Percentiles rank a stretch among this genome's conserved stretches.
Conservation (phyloP, 148 eudicot genomes). For the Talinum fruticosum region DNA sequence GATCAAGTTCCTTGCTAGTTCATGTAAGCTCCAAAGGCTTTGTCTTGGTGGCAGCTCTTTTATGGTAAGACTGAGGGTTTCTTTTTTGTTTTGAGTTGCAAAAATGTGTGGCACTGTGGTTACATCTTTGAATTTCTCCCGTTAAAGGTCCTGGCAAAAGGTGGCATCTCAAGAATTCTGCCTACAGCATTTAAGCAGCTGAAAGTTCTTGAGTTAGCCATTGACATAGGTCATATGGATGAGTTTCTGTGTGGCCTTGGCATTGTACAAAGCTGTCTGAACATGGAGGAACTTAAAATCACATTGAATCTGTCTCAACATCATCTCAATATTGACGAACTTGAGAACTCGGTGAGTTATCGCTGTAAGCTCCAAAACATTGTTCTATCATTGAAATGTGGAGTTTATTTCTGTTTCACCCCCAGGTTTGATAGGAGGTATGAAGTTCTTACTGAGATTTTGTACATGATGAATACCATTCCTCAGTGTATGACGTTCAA, state of each 20-base stretch:
- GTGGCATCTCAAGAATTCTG: neutral
- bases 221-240: neutral
- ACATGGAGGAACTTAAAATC: neutral
- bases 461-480: neutral
- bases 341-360: neutral
- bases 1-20: constrained; percentile 1
- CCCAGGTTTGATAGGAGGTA: no score
- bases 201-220: neutral
- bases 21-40: neutral
- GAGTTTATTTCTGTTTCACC: no score
- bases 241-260: neutral
- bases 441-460: no score
- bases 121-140: neutral
- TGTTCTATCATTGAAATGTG: no score
- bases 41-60: neutral
- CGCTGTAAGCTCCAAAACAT: no score
- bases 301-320: neutral
- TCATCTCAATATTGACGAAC: neutral
- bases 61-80: neutral
- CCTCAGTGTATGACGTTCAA: neutral
- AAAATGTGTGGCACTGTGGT: neutral
- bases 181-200: neutral
- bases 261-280: neutral
- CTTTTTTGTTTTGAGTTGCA: neutral
- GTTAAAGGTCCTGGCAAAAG: neutral